Evolutionary conservation across 2,329 filamentous ascomycete genomes (phyloP).

Genomic region (Stagonosporopsis vannaccii): DNA sequence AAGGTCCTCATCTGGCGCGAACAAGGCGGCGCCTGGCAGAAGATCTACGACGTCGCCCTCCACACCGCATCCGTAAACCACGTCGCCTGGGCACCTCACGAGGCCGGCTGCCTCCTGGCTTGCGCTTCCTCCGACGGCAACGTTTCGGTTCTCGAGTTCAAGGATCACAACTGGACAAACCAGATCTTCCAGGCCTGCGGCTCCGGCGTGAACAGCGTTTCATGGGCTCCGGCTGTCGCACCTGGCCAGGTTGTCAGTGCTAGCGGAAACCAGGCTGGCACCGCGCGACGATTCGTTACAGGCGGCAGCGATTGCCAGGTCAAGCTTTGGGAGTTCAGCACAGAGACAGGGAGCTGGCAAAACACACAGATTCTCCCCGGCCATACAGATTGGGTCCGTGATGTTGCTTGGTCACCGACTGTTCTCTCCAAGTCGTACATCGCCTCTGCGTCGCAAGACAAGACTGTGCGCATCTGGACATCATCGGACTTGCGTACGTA

Average conservation of each 20-base stretch:
- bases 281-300: conserved; percentile 86
- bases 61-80: conserved; percentile 98
- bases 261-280: conserved; percentile 61
- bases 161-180: conserved; percentile 92
- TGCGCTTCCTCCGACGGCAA: conserved; percentile 94
- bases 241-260: conserved; percentile 83
- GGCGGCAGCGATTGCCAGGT: conserved; percentile 93
- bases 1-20: conserved; percentile 99
- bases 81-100: conserved; percentile 96
- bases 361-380: conserved; percentile 68
- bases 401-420: conserved; percentile 96
- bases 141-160: conserved; percentile 94
- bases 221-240: conserved; percentile 86
- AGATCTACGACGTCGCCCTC: conserved; percentile 89
- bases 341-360: conserved; percentile 61
- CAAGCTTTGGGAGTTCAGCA: conserved; percentile 85
- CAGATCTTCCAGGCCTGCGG: conserved; percentile 91
- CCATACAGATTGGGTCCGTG: conserved; percentile 95
- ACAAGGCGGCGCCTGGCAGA: conserved; percentile 67
- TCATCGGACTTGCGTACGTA: conserved; percentile 50
- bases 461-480: conserved; percentile 98
- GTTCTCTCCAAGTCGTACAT: conserved; percentile 97
- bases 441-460: conserved; percentile 92
- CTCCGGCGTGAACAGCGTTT: conserved; percentile 93
- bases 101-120: conserved; percentile 91